phyloP scores from a whole-genome alignment of 2,329 filamentous ascomycete species.

The Colletotrichum tropicale region DNA sequence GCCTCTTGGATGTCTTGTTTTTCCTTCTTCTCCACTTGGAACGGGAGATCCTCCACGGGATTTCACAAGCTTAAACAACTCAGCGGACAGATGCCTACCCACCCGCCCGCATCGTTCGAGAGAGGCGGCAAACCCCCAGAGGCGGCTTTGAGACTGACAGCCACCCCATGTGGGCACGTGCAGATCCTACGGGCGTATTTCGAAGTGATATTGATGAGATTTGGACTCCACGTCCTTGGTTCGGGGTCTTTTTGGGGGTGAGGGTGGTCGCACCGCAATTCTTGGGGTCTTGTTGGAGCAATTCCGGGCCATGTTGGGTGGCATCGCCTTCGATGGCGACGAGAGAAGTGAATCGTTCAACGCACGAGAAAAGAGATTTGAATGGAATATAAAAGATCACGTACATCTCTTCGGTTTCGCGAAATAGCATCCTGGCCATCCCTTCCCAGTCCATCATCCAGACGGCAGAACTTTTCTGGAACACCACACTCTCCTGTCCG shows the following conservation, averaged over 20 bases:
- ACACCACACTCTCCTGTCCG: not conserved
- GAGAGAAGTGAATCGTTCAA: not conserved
- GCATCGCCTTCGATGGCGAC: no score
- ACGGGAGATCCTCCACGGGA: not conserved
- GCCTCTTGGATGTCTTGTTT: not conserved
- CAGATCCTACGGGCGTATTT: not conserved
- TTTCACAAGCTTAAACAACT: not conserved
- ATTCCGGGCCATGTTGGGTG: not conserved
- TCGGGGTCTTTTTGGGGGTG: not conserved
- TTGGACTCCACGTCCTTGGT: not conserved
- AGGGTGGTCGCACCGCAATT: not conserved
- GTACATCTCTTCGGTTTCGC: not conserved
- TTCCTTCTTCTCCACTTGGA: not conserved
- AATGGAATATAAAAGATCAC: not conserved
- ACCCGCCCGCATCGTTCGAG: not conserved
- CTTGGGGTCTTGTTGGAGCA: not conserved
- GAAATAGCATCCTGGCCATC: not conserved
- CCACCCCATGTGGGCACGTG: not conserved
- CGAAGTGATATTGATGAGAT: not conserved
- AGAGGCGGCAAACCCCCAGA: not conserved
- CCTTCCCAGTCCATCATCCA: not conserved
- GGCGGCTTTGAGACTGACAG: not conserved
- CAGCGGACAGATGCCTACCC: not conserved
- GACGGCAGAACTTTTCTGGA: not conserved
- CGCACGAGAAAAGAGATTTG: not conserved